These are phyloP conservation scores for Acacia confusa DNA, from an alignment of 306 rosid species.

Conservation along the genomic window DNA sequence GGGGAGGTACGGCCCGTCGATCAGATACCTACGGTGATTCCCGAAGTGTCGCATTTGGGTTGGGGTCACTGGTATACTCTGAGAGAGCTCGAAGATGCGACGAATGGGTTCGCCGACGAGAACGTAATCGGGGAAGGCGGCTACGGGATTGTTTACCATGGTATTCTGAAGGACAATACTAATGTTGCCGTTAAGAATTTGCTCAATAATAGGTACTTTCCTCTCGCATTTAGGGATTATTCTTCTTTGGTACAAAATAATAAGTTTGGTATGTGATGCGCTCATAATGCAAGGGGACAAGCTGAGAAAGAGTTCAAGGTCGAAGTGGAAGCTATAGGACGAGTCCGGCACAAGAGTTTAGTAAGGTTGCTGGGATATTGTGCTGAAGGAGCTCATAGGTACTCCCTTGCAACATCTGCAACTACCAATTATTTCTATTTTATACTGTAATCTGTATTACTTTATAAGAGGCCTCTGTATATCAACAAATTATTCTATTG, in stretches of 20 bases:
- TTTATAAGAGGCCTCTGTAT: neutral
- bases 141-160: slow-evolving; percentile 66
- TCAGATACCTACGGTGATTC: slow-evolving; percentile 50
- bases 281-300: slow-evolving; percentile 52
- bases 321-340: slow-evolving; percentile 73
- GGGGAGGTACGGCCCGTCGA: slow-evolving; percentile 53
- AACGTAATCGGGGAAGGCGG: slow-evolving; percentile 72
- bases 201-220: slow-evolving; percentile 58
- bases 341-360: slow-evolving; percentile 65
- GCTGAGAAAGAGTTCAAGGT: slow-evolving; percentile 74
- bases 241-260: neutral
- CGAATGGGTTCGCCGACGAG: slow-evolving; percentile 53
- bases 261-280: neutral
- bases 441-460: neutral
- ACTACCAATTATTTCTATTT: neutral
- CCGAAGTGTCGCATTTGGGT: slow-evolving; percentile 70
- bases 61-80: slow-evolving; percentile 75
- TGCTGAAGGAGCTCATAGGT: slow-evolving; percentile 79
- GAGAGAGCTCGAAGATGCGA: slow-evolving; percentile 66
- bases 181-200: slow-evolving; percentile 66
- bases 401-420: slow-evolving; percentile 18
- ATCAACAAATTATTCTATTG: neutral
- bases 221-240: neutral
- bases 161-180: slow-evolving; percentile 51
- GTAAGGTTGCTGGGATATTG: slow-evolving; percentile 69